phyloP scores from a whole-genome alignment of 176 grass and related monocot species.

The Eragrostis nindensis region DNA sequence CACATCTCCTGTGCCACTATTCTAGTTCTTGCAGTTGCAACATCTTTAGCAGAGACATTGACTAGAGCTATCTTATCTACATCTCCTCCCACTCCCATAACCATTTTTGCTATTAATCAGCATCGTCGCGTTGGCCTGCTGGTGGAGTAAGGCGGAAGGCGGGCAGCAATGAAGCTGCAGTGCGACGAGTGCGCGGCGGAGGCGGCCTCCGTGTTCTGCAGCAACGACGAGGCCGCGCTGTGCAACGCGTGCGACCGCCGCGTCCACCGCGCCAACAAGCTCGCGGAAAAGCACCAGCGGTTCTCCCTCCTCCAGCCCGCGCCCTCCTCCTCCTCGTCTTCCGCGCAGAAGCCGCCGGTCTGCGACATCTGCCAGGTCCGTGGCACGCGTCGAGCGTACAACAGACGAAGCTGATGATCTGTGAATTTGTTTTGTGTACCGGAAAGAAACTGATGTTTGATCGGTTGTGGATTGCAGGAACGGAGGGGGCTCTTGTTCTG shows the following conservation, averaged over 20 bases:
- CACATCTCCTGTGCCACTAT: constrained; percentile 17
- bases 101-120: neutral
- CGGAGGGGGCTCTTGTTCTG: constrained; percentile 86
- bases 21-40: neutral
- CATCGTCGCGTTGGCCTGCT: neutral
- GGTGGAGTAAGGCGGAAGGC: neutral
- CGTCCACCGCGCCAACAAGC: constrained; percentile 76
- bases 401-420: neutral
- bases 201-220: constrained; percentile 87
- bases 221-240: constrained; percentile 84
- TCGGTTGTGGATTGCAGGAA: constrained; percentile 53
- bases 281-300: constrained; percentile 75
- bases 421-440: neutral
- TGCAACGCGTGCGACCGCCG: constrained; percentile 72
- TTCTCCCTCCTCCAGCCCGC: constrained; percentile 63
- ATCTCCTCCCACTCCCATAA: neutral
- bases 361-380: constrained; percentile 92
- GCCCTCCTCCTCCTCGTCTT: neutral
- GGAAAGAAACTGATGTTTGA: neutral
- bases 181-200: constrained; percentile 73
- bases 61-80: constrained; percentile 17
- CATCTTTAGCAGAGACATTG: constrained; percentile 32
- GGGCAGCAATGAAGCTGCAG: constrained; percentile 72
- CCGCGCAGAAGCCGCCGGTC: constrained; percentile 41
- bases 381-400: neutral